Evolutionary conservation across 2,329 filamentous ascomycete genomes (phyloP), one percentile per base, ranked within the genome.

Genomic region (Trichoderma koningiopsis): DNA sequence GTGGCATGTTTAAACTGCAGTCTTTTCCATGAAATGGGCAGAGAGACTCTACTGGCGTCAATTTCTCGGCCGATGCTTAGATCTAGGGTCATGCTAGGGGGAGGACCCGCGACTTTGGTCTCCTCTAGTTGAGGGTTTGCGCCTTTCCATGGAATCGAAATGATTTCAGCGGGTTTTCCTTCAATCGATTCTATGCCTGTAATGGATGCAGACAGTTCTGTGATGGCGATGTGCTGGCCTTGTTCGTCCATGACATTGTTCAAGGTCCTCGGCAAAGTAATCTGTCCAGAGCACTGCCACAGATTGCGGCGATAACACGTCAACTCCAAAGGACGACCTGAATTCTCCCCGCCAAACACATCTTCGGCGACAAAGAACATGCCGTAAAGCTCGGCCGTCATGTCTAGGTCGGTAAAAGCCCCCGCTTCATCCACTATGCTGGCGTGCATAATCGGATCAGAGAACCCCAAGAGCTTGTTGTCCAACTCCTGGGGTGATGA

Each of bases 1-100:
- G 95, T 98, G 2, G 95, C 95, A 74, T 97, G 96, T 76, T 97
- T 92, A 80, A 98, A 98, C 79, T 98, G 95, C 69, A 98, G 82
- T 66, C 95, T 86, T 80, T 97, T 97, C 95, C 95, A 98, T 40
- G 93, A 91, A 65, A 97, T 90, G 1, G 94, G 92, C 69, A 97
- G 88, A 49, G 89, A 92, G 10, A 95, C 89, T 68, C 89, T 91
- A 68, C 92, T 89, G 1, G 90, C 90, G 76, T 97, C 94, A 43
- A 96, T 86, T 84, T 83, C 93, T 83, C 89, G 87, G 24, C 86
- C 88, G 33, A 83, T 81, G 62, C 80, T 78, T 5, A 89, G 77
- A 73, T 90, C 88, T 31, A 91, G 77, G 0, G 84, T 79, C 56
- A 88, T 81, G 66, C 83, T 83, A 0, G 86, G 84, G 43, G 88